phyloP scores from a whole-genome alignment of 192 early-diverging fungal species.

The Coemansia sp. region DNA sequence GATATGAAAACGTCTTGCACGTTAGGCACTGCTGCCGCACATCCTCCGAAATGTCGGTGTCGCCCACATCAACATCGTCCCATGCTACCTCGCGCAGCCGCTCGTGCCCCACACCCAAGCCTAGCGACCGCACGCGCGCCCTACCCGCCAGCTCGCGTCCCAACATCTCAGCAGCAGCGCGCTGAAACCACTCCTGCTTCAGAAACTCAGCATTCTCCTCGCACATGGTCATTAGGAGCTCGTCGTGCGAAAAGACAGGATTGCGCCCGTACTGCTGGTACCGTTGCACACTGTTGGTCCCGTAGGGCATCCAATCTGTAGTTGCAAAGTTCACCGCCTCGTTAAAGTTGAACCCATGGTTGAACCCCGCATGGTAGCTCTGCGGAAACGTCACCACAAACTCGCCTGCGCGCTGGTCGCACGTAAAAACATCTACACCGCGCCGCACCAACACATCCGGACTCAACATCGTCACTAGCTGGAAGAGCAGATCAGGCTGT shows the following conservation, averaged over 20 bases:
- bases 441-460: constrained; percentile 70
- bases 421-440: constrained; percentile 71
- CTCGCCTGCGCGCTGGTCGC: constrained; percentile 90
- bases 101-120: constrained; percentile 8
- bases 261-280: constrained; percentile 77
- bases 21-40: constrained; percentile 65
- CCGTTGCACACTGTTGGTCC: constrained; percentile 71
- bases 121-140: constrained; percentile 24
- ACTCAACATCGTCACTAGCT: constrained; percentile 88
- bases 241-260: constrained; percentile 95
- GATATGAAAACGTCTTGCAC: constrained; percentile 72
- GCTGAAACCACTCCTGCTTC: constrained; percentile 42
- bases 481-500: constrained; percentile 90
- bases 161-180: constrained; percentile 54
- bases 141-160: constrained; percentile 61
- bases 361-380: constrained; percentile 95
- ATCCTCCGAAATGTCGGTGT: constrained; percentile 56
- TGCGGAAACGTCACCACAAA: constrained; percentile 94
- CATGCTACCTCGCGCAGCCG: constrained; percentile 24
- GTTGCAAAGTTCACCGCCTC: constrained; percentile 98
- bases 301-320: constrained; percentile 85
- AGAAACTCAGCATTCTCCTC: constrained; percentile 22
- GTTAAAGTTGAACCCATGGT: constrained; percentile 95
- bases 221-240: constrained; percentile 70
- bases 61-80: constrained; percentile 47